Conservation (phyloP, 2,329 filamentous ascomycete species). For the Dryadomyces quercivorus region DNA sequence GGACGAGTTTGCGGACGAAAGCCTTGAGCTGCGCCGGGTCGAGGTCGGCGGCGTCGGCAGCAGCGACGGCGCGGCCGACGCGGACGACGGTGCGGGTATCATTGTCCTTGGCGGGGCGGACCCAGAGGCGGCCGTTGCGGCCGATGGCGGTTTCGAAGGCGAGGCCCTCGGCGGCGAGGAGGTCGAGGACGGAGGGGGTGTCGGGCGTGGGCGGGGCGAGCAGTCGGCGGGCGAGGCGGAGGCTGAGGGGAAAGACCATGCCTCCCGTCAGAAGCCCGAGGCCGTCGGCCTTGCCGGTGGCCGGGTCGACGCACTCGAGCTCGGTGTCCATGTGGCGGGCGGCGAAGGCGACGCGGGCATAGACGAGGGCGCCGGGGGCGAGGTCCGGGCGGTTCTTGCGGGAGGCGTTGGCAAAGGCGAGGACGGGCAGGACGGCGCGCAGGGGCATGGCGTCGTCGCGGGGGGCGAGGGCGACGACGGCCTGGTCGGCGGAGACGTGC, state of each 20-base stretch:
- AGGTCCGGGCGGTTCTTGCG: conserved; percentile 85
- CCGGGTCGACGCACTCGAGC: conserved; percentile 75
- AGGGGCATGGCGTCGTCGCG: conserved; percentile 39
- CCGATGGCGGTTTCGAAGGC: conserved; percentile 91
- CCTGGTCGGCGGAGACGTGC: conserved; percentile 63
- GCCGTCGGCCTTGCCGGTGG: conserved; percentile 80
- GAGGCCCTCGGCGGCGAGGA: conserved; percentile 61
- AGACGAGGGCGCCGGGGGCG: conserved; percentile 64
- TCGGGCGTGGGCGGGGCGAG: conserved; percentile 49
- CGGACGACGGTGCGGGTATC: conserved; percentile 49
- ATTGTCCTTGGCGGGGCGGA: conserved; percentile 40
- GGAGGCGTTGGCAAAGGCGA: conserved; percentile 86
- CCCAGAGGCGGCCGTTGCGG: conserved; percentile 85
- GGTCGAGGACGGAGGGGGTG: conserved; percentile 62
- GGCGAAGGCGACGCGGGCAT: conserved; percentile 69
- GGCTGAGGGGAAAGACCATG: conserved; percentile 73
- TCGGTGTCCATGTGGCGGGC: conserved; percentile 81
- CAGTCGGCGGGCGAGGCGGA: conserved; percentile 69
- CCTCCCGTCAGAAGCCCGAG: conserved; percentile 70
- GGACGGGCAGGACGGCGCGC: conserved; percentile 62
- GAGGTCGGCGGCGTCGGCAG: conserved; percentile 60
- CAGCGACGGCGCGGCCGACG: conserved; percentile 65
- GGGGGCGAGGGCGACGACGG: conserved; percentile 64
- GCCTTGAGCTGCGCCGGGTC: conserved; percentile 57
- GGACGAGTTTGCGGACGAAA: conserved; percentile 32